phyloP scores from a whole-genome alignment of 805 yeast genomes.

The Isabelozyma heimii region DNA sequence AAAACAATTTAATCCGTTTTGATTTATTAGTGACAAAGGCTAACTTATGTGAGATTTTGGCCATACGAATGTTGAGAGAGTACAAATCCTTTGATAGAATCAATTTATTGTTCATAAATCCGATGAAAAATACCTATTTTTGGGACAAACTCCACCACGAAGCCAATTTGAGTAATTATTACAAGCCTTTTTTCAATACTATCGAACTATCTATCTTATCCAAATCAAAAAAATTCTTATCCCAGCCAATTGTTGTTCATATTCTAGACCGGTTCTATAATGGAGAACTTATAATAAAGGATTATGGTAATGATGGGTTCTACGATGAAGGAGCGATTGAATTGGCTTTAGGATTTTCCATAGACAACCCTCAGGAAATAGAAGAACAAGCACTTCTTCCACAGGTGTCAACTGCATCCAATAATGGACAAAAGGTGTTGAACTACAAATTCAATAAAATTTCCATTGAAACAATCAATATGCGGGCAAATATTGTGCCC shows the following conservation, averaged over 20 bases:
- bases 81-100: slow-evolving; percentile 42
- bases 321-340: slow-evolving; percentile 6
- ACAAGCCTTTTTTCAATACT: slow-evolving; percentile 32
- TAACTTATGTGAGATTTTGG: slow-evolving; percentile 51
- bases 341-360: slow-evolving; percentile 3
- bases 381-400: slow-evolving; percentile 13
- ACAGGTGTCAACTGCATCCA: not conserved
- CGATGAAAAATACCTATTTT: slow-evolving; percentile 37
- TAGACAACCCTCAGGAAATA: not conserved
- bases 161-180: not conserved
- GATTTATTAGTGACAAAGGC: slow-evolving; percentile 45
- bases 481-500: slow-evolving; percentile 35
- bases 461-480: slow-evolving; percentile 26
- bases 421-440: slow-evolving; percentile 14
- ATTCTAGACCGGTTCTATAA: slow-evolving; percentile 49
- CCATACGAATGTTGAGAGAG: slow-evolving; percentile 48
- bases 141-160: slow-evolving; percentile 6
- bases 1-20: slow-evolving; percentile 33
- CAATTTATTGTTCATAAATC: slow-evolving; percentile 44
- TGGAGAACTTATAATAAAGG: slow-evolving; percentile 45
- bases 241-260: slow-evolving; percentile 50
- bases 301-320: slow-evolving; percentile 21
- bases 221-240: slow-evolving; percentile 49
- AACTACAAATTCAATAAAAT: slow-evolving; percentile 31
- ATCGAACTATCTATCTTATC: slow-evolving; percentile 51